Conservation (phyloP, 345 rosid genomes). For the Citrus australasica region DNA sequence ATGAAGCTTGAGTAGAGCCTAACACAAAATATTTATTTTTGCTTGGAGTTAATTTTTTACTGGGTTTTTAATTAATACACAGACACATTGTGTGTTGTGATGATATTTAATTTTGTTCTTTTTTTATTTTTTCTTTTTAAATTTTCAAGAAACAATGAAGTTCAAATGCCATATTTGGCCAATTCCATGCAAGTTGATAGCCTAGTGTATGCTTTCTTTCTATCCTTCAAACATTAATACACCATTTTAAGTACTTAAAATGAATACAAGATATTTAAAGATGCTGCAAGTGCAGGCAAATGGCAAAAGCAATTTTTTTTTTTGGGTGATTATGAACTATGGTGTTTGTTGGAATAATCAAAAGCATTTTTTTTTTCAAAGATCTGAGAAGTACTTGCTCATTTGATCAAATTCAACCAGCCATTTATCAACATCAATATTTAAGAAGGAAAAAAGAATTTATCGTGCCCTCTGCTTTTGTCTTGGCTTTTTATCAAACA, state of each 20-base stretch:
- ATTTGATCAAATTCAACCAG: no score
- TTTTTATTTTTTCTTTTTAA: background rate
- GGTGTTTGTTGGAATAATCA: no score
- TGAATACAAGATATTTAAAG: background rate
- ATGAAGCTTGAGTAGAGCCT: no score
- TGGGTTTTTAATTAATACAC: background rate
- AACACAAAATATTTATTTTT: background rate
- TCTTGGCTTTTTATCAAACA: no score
- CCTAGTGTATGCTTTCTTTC: slow-evolving; percentile 25
- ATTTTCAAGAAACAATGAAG: background rate
- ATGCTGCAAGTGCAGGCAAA: background rate
- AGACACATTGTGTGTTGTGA: background rate
- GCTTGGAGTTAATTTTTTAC: no score
- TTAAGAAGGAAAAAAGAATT: no score
- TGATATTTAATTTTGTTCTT: background rate
- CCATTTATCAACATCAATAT: no score
- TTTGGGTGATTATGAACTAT: no score
- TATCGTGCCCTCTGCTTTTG: no score
- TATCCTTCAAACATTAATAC: no score
- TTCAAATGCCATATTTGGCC: slow-evolving; percentile 30
- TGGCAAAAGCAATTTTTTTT: background rate
- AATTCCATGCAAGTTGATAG: slow-evolving; percentile 30
- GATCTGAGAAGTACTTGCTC: no score
- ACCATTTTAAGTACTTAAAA: background rate
- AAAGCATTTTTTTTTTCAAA: no score